Evolutionary conservation across 129 eudicot genomes (phyloP), one percentile per base, ranked within the genome.

Genomic region (Tanacetum coccineum): DNA sequence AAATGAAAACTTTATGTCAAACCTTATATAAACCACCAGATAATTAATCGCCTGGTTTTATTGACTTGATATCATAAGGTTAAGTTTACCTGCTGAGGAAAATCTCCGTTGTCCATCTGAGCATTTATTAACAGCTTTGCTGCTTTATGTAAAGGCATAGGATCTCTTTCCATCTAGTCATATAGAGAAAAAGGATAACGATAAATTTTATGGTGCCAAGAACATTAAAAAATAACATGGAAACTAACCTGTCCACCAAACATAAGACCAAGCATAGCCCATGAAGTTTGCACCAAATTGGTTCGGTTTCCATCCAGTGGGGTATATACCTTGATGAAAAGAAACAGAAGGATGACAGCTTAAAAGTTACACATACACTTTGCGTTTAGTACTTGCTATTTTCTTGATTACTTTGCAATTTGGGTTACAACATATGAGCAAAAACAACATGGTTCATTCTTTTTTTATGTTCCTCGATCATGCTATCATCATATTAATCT

Each of bases 181-280:
- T 62, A 45, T 18, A 18, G 18, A 59, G 2, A 0, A 11, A n/a
- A 59, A 50, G 25, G n/a, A 59, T 9, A 9, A 51, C 3, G 12
- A 11, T 5, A 28, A 18, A 7, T 32, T 9, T 49, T 4, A 4
- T 39, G 18, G 11, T 18, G 1, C 39, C 13, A 14, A 4, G 26
- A 18, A 42, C 9, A 13, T 42, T 55, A 1, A 18, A 67, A 42
- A 25, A 25, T 48, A 59, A 59, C 0, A 59, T n/a, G n/a, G 68
- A 75, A 14, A 75, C 76, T 18, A 17, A 80, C 88, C 70, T 84
- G 89, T 36, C 83, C 89, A 47, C 74, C 71, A 8, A 63, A 78
- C 79, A 84, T 70, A 42, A 81, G 86, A 58, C 86, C 89, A 39
- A 84, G 86, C 89, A 84, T 80, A 18, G 89, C 89, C 86, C 86